phyloP scores from a whole-genome alignment of 306 rosid genomes.

The Cicer yamashitae region DNA sequence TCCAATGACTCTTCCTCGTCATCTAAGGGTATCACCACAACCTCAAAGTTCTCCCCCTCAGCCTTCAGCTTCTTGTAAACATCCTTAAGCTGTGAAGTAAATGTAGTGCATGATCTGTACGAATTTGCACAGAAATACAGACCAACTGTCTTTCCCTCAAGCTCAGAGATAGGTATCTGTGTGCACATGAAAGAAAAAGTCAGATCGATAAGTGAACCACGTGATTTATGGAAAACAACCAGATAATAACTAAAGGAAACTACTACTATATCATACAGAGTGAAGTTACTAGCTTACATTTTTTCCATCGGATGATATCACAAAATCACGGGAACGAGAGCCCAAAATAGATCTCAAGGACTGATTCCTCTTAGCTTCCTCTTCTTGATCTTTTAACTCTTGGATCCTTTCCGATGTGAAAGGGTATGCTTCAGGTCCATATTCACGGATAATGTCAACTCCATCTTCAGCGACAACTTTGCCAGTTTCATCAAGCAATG shows the following conservation, averaged over 20 bases:
- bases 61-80: conserved; percentile 65
- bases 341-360: conserved; percentile 60
- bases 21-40: conserved; percentile 62
- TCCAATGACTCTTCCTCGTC: conserved; percentile 59
- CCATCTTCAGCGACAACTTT: conserved; percentile 55
- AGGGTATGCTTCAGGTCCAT: conserved; percentile 68
- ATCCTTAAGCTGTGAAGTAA: conserved; percentile 58
- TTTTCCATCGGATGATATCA: conserved; percentile 62
- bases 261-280: neutral
- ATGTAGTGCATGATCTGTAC: conserved; percentile 40
- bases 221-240: conserved; percentile 1
- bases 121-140: conserved; percentile 58
- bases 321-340: conserved; percentile 58
- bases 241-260: conserved; percentile 12
- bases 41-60: conserved; percentile 65
- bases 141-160: conserved; percentile 73
- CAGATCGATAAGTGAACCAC: conserved; percentile 37
- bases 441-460: conserved; percentile 48
- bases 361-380: conserved; percentile 60
- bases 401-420: conserved; percentile 60
- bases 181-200: conserved; percentile 28
- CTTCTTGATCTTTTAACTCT: conserved; percentile 58
- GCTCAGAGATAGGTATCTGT: conserved; percentile 67
- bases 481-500: conserved; percentile 61
- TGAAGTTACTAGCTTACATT: conserved; percentile 45